Evolutionary conservation across 2,329 filamentous ascomycete species (phyloP), one percentile per base, ranked within the genome.

Genomic region (Cadophora luteo-olivacea): DNA sequence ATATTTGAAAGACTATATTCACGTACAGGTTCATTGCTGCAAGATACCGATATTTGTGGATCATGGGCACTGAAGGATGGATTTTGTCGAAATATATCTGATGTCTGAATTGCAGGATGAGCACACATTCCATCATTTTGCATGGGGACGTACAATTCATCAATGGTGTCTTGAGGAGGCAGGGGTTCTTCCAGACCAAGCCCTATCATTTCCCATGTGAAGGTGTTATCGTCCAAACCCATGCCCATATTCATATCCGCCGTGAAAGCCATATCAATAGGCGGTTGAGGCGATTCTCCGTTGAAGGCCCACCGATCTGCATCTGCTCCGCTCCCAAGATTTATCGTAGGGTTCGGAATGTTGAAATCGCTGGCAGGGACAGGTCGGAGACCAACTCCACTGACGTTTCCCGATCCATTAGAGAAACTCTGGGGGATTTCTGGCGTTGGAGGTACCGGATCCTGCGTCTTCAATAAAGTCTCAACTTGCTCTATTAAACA

Each of bases 31-130:
- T 93, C 89, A 97, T 93, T 38, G 93, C 92, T 24, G 94, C 92
- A 68, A 96, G 84, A 78, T 96, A 98, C 63, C 95, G 89, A 69
- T 91, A 92, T 75, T 90, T 92, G 79, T 99, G 95, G 67, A 98
- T 92, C 86, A 98, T 92, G 19, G 96, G 94, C 67, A 92, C 76
- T 0, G 93, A 93, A 0, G 92, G 90, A 77, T 98, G 93, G 11
- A 97, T 86, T 79, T 97, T 97, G 67, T 94, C 89, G 77, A 98
- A 98, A 80, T 92, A 99, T 32, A 96, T 89, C 74, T 92, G 87
- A 75, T 97, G 91, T 69, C 89, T 92, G 32, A 45, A 61, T 33
- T 52, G 33, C 14, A 60, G 33, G 45, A 69, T 69, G 48, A 69
- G 68, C 64, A 64, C 25, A 49, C n/a, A 14, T 67, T 63, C 61